Evolutionary conservation across 2,329 filamentous ascomycete genomes (phyloP).

Genomic region (Colletotrichum ledebouriae): DNA sequence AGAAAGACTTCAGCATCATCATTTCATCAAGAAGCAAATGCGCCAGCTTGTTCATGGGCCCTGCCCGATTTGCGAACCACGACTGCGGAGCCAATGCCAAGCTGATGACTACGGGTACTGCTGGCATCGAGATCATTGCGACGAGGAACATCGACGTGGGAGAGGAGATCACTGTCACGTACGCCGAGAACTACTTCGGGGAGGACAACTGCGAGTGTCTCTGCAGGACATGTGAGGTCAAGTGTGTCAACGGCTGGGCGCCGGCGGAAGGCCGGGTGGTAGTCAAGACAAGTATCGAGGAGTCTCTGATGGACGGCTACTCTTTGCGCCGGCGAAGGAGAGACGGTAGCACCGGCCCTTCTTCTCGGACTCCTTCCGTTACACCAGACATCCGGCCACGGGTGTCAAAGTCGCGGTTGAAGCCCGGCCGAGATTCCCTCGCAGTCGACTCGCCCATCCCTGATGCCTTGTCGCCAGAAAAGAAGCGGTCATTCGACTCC

Average conservation of each 20-base stretch:
- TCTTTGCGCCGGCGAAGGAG: slow-evolving; percentile 67
- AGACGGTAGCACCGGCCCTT: slow-evolving; percentile 62
- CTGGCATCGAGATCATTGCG: slow-evolving; percentile 92
- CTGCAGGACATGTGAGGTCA: slow-evolving; percentile 86
- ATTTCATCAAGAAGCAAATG: slow-evolving; percentile 93
- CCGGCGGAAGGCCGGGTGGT: slow-evolving; percentile 61
- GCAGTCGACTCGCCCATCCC: slow-evolving; percentile 43
- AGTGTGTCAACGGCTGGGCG: slow-evolving; percentile 85
- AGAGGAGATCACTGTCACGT: slow-evolving; percentile 96
- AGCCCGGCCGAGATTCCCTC: slow-evolving; percentile 40
- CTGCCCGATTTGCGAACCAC: slow-evolving; percentile 96
- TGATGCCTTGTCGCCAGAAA: slow-evolving; percentile 49
- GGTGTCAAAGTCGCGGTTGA: slow-evolving; percentile 48
- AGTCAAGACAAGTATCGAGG: slow-evolving; percentile 67
- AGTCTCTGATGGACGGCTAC: slow-evolving; percentile 63
- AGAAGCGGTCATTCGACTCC: slow-evolving; percentile 58
- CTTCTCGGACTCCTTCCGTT: slow-evolving; percentile 68
- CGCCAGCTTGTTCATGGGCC: slow-evolving; percentile 92
- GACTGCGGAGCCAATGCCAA: slow-evolving; percentile 94
- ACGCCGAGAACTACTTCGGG: slow-evolving; percentile 96
- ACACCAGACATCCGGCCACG: slow-evolving; percentile 45
- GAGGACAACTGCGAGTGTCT: slow-evolving; percentile 95
- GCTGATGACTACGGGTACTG: slow-evolving; percentile 84
- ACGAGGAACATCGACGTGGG: slow-evolving; percentile 84
- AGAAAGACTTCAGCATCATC: slow-evolving; percentile 97